phyloP scores from a whole-genome alignment of 306 rosid species.

The Castanea sativa region DNA sequence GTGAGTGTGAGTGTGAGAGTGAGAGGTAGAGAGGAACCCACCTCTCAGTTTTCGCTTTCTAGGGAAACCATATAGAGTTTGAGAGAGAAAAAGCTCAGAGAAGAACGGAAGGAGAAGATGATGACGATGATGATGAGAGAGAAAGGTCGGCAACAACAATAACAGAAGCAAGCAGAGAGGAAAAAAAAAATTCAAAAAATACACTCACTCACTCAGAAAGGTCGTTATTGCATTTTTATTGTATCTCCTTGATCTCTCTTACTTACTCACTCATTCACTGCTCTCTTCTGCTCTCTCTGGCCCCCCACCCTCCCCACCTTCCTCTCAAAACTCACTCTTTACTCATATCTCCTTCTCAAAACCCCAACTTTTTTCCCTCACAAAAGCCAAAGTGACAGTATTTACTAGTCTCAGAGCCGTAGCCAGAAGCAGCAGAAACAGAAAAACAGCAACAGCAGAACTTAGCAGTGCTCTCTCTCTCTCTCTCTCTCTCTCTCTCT shows the following conservation, averaged over 20 bases:
- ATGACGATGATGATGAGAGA: constrained; percentile 31
- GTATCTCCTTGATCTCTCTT: constrained; percentile 15
- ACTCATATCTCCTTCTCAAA: constrained; percentile 8
- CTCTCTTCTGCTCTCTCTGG: constrained; percentile 16
- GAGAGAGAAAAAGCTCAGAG: constrained; percentile 19
- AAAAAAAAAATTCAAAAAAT: too few relatives aligned
- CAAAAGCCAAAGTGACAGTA: constrained; percentile 67
- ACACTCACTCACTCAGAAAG: constrained; percentile 23
- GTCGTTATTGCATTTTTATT: constrained; percentile 52
- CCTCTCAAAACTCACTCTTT: constrained; percentile 20
- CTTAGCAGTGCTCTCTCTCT: background rate
- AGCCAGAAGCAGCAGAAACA: constrained; percentile 21
- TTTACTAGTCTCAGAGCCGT: constrained; percentile 31
- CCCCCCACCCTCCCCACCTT: constrained; percentile 23
- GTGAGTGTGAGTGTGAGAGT: background rate
- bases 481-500: too few relatives aligned
- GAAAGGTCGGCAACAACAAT: constrained; percentile 26
- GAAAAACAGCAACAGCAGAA: background rate
- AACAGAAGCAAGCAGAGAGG: background rate
- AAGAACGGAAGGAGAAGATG: background rate
- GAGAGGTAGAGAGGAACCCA: constrained; percentile 39
- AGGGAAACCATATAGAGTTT: constrained; percentile 32
- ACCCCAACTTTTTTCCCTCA: constrained; percentile 21
- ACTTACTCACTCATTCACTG: background rate
- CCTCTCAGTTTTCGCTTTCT: constrained; percentile 41